Percentiles rank a stretch among this genome's conserved stretches.
Evolutionary conservation across 768 basidiomycete genomes (phyloP).

Genomic region (Thelephora aurantiotincta): DNA sequence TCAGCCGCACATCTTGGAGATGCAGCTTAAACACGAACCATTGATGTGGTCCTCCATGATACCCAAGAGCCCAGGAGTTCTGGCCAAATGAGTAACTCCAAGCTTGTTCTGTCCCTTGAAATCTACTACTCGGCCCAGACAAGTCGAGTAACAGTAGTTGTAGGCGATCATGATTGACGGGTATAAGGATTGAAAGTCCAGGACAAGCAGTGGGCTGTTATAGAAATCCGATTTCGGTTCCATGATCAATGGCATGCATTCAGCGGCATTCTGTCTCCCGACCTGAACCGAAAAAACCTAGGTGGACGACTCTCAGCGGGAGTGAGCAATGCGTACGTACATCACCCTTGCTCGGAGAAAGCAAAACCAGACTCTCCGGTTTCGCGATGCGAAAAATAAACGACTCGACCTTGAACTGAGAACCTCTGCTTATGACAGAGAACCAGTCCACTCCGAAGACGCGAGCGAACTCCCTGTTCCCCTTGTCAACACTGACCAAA

Average conservation of each 20-base stretch:
- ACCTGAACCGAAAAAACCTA: conserved; percentile 41
- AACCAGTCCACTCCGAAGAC: conserved; percentile 97
- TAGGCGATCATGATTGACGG: conserved; percentile 98
- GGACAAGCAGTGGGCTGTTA: conserved; percentile 78
- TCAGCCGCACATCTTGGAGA: not conserved
- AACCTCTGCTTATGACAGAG: conserved; percentile 88
- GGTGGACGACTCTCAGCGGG: not conserved
- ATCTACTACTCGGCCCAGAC: conserved; percentile 75
- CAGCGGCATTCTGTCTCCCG: conserved; percentile 89
- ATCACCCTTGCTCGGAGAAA: conserved; percentile 81
- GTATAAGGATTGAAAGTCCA: conserved; percentile 95
- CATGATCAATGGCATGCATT: conserved; percentile 91
- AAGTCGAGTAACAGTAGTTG: conserved; percentile 95
- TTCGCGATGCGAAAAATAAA: conserved; percentile 98
- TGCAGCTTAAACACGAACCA: conserved; percentile 27
- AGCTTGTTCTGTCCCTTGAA: conserved; percentile 84
- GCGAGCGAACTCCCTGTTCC: conserved; percentile 80
- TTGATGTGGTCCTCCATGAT: conserved; percentile 64
- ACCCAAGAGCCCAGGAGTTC: conserved; percentile 52
- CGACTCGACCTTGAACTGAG: conserved; percentile 97
- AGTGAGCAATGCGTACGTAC: conserved; percentile 26
- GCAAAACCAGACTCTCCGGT: conserved; percentile 81
- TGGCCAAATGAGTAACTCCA: conserved; percentile 63
- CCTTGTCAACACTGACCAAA: not conserved
- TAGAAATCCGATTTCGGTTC: conserved; percentile 92